A percentile compares a stretch with the other conserved stretches of the same genome.
phyloP scores from a whole-genome alignment of 2,329 filamentous ascomycete species.

The Acrodontium crateriforme region DNA sequence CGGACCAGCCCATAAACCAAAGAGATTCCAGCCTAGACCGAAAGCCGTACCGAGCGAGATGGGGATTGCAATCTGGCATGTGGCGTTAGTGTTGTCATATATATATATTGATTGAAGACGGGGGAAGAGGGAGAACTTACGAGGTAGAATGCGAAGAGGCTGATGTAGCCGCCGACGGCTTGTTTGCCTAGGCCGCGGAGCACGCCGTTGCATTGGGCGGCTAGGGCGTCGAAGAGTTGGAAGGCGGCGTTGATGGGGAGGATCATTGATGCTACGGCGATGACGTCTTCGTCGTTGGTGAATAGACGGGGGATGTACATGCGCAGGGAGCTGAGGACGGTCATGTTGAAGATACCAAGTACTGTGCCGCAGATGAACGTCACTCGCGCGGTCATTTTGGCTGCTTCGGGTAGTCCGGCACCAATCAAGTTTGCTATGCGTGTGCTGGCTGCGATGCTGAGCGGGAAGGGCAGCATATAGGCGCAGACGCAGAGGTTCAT shows the following conservation, averaged over 20 bases:
- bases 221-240: conserved; percentile 76
- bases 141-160: conserved; percentile 72
- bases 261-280: conserved; percentile 50
- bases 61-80: conserved; percentile 55
- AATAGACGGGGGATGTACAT: conserved; percentile 64
- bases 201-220: conserved; percentile 68
- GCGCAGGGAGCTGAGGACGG: conserved; percentile 53
- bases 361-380: conserved; percentile 51
- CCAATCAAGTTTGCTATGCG: conserved; percentile 87
- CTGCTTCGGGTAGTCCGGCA: conserved; percentile 65
- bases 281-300: conserved; percentile 52
- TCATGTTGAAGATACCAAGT: conserved; percentile 68
- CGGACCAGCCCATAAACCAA: conserved; percentile 60
- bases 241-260: conserved; percentile 76
- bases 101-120: background rate
- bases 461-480: conserved; percentile 84
- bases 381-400: conserved; percentile 67
- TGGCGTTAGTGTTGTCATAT: background rate
- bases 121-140: conserved; percentile 17
- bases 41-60: conserved; percentile 70
- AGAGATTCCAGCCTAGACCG: conserved; percentile 59
- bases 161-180: conserved; percentile 78
- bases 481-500: conserved; percentile 65
- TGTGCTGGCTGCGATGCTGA: conserved; percentile 78
- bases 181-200: conserved; percentile 79